Conservation (phyloP, 441 rosid species). For the Rhodomyrtus psidioides region DNA sequence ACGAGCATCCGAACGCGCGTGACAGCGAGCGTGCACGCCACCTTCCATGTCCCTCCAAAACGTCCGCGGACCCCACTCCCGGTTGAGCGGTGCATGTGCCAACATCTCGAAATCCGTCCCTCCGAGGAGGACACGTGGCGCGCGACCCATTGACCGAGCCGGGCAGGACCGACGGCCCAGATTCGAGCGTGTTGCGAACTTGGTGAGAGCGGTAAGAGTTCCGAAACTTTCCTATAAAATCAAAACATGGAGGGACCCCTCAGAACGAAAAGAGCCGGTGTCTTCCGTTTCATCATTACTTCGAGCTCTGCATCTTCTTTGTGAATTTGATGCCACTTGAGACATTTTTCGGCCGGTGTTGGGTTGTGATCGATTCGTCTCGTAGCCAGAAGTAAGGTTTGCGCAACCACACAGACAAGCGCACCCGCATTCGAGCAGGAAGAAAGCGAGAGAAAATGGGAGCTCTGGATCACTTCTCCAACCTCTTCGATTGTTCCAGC, state of each 20-base stretch:
- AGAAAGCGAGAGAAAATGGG: constrained; percentile 38
- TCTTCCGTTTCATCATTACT: not conserved
- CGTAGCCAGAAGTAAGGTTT: not conserved
- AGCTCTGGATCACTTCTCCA: constrained; percentile 71
- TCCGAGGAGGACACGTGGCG: not conserved
- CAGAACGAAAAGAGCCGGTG: rapidly evolving
- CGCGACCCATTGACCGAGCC: not conserved
- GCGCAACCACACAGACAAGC: not conserved
- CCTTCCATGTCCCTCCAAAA: not conserved
- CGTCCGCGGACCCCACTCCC: not conserved
- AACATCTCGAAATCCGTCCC: not conserved
- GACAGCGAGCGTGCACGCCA: not conserved
- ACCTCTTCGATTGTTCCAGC: constrained; percentile 60
- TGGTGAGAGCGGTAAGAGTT: not conserved
- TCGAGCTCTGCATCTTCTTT: not conserved
- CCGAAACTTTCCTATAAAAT: not conserved
- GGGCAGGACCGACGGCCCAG: not conserved
- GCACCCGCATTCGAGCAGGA: not conserved
- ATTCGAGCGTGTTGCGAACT: not conserved
- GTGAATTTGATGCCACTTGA: not conserved
- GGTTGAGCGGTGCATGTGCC: not conserved
- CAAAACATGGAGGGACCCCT: not conserved
- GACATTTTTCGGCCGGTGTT: not conserved
- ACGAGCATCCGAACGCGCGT: not conserved
- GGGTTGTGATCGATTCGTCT: not conserved